These are phyloP conservation scores for Globisporangium spiculum DNA, from an alignment of 352 stramenopile genomes.

Conservation along the genomic window DNA sequence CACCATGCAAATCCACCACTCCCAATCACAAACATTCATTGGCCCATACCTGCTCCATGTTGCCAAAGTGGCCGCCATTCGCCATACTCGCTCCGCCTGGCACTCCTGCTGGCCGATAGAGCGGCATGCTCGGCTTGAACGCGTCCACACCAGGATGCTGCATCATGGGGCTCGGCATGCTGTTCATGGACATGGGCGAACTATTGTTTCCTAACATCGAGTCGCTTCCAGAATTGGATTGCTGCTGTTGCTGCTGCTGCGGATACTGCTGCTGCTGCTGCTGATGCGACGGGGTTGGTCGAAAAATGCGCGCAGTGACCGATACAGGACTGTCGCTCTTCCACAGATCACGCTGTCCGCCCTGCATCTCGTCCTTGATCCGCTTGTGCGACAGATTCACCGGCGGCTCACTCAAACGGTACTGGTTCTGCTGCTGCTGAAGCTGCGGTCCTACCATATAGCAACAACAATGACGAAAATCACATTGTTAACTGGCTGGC, in stretches of 20 bases:
- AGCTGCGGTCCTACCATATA: slow-evolving; percentile 21
- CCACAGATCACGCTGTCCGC: slow-evolving; percentile 52
- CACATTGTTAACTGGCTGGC: too few species aligned
- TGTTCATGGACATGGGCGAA: slow-evolving; percentile 10
- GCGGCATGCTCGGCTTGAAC: slow-evolving; percentile 33
- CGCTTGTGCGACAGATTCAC: slow-evolving; percentile 57
- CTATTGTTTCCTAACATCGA: slow-evolving; percentile 20
- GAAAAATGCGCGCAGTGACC: slow-evolving; percentile 57
- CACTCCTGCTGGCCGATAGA: slow-evolving; percentile 47
- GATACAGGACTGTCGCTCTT: slow-evolving; percentile 66
- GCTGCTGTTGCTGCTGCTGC: slow-evolving; percentile 21
- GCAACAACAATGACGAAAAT: slow-evolving; percentile 1
- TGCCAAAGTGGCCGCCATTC: slow-evolving; percentile 30
- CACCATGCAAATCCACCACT: background rate
- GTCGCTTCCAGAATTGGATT: slow-evolving; percentile 21
- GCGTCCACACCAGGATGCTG: slow-evolving; percentile 28
- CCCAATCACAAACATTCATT: slow-evolving; percentile 16
- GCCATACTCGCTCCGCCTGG: slow-evolving; percentile 16
- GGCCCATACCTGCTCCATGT: slow-evolving; percentile 56
- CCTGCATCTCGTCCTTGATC: slow-evolving; percentile 48
- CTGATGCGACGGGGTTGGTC: slow-evolving; percentile 21
- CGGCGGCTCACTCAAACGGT: slow-evolving; percentile 32
- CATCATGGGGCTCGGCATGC: slow-evolving; percentile 10
- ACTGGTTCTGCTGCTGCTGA: slow-evolving; percentile 24
- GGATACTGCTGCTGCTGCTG: slow-evolving; percentile 13